Base-by-base conservation (phyloP, 2,329 filamentous ascomycete genomes). In the Chrysoporthe deuterocubensis region DNA sequence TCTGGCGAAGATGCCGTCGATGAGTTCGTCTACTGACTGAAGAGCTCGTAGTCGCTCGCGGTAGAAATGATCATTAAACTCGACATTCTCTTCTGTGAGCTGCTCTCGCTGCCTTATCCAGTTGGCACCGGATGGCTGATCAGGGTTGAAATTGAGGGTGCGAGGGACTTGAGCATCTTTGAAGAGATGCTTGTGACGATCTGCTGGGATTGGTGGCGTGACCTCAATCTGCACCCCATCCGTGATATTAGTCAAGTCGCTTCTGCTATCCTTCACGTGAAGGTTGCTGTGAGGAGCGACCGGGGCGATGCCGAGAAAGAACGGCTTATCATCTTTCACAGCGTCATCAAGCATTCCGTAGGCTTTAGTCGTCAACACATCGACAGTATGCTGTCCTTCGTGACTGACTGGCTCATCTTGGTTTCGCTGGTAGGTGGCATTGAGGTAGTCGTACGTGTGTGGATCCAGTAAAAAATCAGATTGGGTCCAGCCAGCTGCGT, bases 101-200 rank as follows among this genome's bases (percentile, higher is more conserved):
- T 77, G 75, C 0, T 74, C 74, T 2, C 83, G 75, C 18, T 76
- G 71, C 21, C 78, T 75, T 21, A 85, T 74, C 82, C 83, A 85
- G 58, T 76, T 81, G 1, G 78, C 82, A 8, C 82, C 81, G 14
- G 78, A 79, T 4, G 81, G 78, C 71, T 78, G 71, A 18, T 85
- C 80, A 0, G 89, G 89, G 73, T 93, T 92, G 78, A 92, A 92
- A 72, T 89, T 86, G 0, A 81, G 78, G 0, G 83, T 88, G 18
- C 90, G 80, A 0, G 90, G 90, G 0, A 92, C 84, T 43, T 81
- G 84, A 4, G 81, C 84, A 67, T 85, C 82, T 7, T 81, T 72
- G 73, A 92, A 92, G 0, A 92, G 80, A 71, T 88, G 77, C 40
- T 82, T 80, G 72, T 92, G 89, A 21, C 89, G 81, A 59, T 85